phyloP scores from a whole-genome alignment of 768 basidiomycete species.

The Chalciporus pseudorubinellus region DNA sequence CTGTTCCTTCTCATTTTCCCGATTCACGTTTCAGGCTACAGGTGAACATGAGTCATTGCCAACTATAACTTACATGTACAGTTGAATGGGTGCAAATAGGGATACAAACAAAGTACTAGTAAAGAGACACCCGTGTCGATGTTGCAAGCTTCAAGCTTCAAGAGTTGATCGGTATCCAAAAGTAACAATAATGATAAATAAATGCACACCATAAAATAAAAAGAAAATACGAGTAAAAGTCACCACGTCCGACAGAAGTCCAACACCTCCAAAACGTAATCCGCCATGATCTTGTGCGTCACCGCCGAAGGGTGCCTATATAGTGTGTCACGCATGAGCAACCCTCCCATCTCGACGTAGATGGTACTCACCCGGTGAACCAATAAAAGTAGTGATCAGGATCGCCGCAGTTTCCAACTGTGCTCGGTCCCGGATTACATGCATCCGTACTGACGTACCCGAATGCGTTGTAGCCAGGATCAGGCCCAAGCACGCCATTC shows the following conservation, averaged over 20 bases:
- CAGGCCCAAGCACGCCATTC: slow-evolving; percentile 43
- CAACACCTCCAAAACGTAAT: slow-evolving; percentile 45
- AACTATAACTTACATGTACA: too few species aligned
- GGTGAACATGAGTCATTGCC: too few species aligned
- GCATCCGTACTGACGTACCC: slow-evolving; percentile 44
- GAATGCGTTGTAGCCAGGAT: slow-evolving; percentile 47
- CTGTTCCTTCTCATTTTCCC: too few species aligned
- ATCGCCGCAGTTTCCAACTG: slow-evolving; percentile 35
- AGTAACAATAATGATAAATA: too few species aligned
- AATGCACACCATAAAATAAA: too few species aligned
- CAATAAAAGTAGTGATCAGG: slow-evolving; percentile 54
- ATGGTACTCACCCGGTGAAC: slow-evolving; percentile 42
- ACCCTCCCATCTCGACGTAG: not conserved
- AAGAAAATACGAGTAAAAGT: not conserved
- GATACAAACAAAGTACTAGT: too few species aligned
- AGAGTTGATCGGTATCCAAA: too few species aligned
- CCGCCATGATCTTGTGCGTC: slow-evolving; percentile 52
- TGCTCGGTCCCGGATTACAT: slow-evolving; percentile 37
- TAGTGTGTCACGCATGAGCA: not conserved
- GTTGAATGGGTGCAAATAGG: not conserved
- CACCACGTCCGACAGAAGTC: slow-evolving; percentile 25
- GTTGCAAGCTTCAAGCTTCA: too few species aligned
- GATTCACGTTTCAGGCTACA: too few species aligned
- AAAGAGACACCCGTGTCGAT: not conserved
- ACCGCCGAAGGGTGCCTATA: slow-evolving; percentile 49